These are phyloP conservation scores for Saturnispora saitoi DNA, from an alignment of 805 yeast species.

Conservation along the genomic window DNA sequence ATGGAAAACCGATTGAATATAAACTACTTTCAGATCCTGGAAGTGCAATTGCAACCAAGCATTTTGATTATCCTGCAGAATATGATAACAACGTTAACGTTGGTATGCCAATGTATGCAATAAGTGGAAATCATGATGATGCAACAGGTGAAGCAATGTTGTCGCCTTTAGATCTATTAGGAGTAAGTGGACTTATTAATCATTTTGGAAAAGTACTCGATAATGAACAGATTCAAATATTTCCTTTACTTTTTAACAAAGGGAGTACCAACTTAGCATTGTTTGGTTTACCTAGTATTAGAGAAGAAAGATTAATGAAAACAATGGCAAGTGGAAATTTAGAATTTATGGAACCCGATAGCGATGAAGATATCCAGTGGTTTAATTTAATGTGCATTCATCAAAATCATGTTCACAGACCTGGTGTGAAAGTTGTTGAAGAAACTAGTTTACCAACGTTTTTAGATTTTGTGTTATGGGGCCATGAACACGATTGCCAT, in stretches of 20 bases:
- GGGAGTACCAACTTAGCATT: slow-evolving; percentile 77
- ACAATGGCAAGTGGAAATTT: slow-evolving; percentile 77
- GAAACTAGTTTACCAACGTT: slow-evolving; percentile 77
- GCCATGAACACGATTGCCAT: slow-evolving; percentile 94
- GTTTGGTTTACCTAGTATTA: slow-evolving; percentile 79
- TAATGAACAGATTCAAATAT: slow-evolving; percentile 62
- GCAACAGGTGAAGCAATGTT: slow-evolving; percentile 80
- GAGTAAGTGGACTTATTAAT: slow-evolving; percentile 75
- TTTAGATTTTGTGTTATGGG: slow-evolving; percentile 85
- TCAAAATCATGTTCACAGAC: slow-evolving; percentile 81
- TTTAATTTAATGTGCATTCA: slow-evolving; percentile 82
- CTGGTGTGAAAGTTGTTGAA: slow-evolving; percentile 75
- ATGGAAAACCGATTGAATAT: slow-evolving; percentile 80
- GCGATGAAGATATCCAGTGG: slow-evolving; percentile 52
- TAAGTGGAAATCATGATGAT: slow-evolving; percentile 95
- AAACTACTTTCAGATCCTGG: slow-evolving; percentile 77
- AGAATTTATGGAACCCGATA: slow-evolving; percentile 62
- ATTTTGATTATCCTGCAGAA: slow-evolving; percentile 68
- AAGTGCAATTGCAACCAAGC: slow-evolving; percentile 46
- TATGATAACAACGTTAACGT: slow-evolving; percentile 88
- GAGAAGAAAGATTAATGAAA: slow-evolving; percentile 81
- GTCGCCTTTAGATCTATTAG: slow-evolving; percentile 78
- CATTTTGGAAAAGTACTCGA: slow-evolving; percentile 81
- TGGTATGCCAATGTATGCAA: slow-evolving; percentile 83
- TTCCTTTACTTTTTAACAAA: slow-evolving; percentile 75